These are phyloP conservation scores for Zoysia japonica DNA, from an alignment of 176 grass and related monocot species.

Conservation along the genomic window DNA sequence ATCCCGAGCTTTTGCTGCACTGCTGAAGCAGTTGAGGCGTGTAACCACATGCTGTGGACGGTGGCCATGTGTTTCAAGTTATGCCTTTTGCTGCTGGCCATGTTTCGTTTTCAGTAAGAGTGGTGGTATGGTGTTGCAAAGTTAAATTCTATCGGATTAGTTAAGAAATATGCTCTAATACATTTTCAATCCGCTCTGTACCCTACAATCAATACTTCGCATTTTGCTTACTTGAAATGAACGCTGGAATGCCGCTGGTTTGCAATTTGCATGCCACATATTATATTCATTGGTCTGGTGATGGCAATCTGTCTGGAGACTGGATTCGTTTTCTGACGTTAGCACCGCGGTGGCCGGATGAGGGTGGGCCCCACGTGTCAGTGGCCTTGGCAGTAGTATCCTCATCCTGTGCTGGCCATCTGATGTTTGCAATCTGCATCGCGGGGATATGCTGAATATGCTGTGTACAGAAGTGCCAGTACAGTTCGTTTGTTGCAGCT, in stretches of 20 bases:
- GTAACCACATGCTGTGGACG: conserved; percentile 36
- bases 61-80: background rate
- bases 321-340: background rate
- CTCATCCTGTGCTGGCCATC: too few species aligned
- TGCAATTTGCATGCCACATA: background rate
- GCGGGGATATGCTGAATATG: too few species aligned
- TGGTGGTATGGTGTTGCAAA: conserved; percentile 32
- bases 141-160: conserved; percentile 15
- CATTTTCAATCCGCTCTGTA: background rate
- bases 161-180: background rate
- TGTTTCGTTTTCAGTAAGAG: conserved; percentile 6
- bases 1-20: conserved; percentile 21
- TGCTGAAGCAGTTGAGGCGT: conserved; percentile 19
- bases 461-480: too few species aligned
- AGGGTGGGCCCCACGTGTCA: too few species aligned
- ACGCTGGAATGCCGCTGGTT: background rate
- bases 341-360: too few species aligned
- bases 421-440: background rate
- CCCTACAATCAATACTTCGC: background rate
- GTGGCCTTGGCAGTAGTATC: too few species aligned
- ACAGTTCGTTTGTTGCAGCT: too few species aligned
- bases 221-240: background rate
- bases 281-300: background rate
- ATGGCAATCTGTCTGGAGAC: background rate
- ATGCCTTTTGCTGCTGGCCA: background rate